phyloP scores from a whole-genome alignment of 2,329 filamentous ascomycete genomes.

The Graphilbum fragrans region DNA sequence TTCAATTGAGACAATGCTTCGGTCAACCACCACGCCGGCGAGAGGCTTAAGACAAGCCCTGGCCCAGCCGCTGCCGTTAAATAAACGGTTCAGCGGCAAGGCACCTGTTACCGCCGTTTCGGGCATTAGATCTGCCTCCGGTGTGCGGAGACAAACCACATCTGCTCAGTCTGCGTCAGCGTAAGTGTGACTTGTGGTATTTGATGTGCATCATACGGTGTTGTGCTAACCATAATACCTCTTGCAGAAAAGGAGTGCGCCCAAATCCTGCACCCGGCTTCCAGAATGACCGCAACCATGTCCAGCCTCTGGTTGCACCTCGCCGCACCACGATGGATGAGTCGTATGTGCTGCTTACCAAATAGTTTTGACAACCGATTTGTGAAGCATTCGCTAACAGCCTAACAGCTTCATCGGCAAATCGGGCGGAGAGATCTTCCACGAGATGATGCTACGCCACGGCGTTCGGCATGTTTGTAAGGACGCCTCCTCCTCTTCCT shows the following conservation, averaged over 20 bases:
- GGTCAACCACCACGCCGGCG: not conserved
- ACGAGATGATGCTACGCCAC: constrained; percentile 96
- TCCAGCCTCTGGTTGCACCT: constrained; percentile 55
- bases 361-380: not conserved
- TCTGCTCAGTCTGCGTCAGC: constrained; percentile 34
- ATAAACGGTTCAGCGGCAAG: not conserved
- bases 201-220: constrained; percentile 11
- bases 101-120: not conserved
- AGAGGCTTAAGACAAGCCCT: not conserved
- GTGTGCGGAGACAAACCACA: constrained; percentile 37
- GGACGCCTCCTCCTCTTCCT: constrained; percentile 23
- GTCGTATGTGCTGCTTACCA: constrained; percentile 45
- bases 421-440: constrained; percentile 92
- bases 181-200: constrained; percentile 29
- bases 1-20: not conserved
- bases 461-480: constrained; percentile 87
- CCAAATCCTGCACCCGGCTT: constrained; percentile 51
- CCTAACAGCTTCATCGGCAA: constrained; percentile 70
- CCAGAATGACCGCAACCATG: constrained; percentile 46
- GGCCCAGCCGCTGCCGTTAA: not conserved
- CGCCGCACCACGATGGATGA: constrained; percentile 60
- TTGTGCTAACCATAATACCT: not conserved
- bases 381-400: constrained; percentile 6
- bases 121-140: constrained; percentile 14
- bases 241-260: constrained; percentile 35